Percentiles rank a stretch among this genome's conserved stretches.
Evolutionary conservation across 2,329 filamentous ascomycete species (phyloP).

Genomic region (Pyrenochaeta sp.): DNA sequence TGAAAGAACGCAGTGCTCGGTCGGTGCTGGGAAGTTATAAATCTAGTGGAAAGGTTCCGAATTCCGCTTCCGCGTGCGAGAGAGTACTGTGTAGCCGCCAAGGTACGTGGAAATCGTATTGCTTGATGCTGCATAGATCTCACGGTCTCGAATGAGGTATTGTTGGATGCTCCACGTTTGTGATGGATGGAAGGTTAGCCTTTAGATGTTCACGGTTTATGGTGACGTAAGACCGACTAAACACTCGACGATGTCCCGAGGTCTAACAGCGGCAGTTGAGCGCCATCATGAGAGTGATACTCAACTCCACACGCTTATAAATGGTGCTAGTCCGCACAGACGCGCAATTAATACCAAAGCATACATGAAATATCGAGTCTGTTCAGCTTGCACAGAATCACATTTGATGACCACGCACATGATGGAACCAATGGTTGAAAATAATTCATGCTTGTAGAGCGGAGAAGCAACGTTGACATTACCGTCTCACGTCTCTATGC

Average conservation of each 20-base stretch:
- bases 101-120: neutral
- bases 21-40: neutral
- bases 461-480: conserved; percentile 41
- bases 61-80: conserved; percentile 16
- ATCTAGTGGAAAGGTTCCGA: conserved; percentile 2
- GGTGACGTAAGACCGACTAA: conserved; percentile 18
- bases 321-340: no score
- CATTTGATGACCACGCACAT: neutral
- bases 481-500: conserved; percentile 40
- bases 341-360: neutral
- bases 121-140: conserved; percentile 3
- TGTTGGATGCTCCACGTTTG: neutral
- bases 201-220: neutral
- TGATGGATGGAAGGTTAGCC: conserved; percentile 1
- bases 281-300: neutral
- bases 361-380: neutral
- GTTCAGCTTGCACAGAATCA: neutral
- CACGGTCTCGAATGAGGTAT: neutral
- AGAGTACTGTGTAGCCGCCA: neutral
- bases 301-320: neutral
- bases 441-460: conserved; percentile 35
- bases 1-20: neutral
- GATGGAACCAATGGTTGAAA: conserved; percentile 11
- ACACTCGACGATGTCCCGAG: conserved; percentile 11
- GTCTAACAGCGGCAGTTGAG: conserved; percentile 3